Evolutionary conservation across 805 yeast species (phyloP).

Genomic region (Lachancea cidri): DNA sequence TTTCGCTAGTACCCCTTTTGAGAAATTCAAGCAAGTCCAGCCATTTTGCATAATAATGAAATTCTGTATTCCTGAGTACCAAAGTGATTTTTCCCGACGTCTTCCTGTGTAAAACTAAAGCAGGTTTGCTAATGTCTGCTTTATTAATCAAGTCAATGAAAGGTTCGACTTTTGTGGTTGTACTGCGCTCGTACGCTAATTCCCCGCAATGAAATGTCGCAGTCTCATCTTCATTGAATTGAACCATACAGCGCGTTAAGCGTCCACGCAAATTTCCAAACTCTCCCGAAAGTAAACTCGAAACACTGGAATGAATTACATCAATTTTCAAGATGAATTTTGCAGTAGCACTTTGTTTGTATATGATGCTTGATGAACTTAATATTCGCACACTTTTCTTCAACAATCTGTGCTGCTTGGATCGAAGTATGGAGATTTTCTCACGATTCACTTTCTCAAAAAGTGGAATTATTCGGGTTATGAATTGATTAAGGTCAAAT

Average conservation of each 20-base stretch:
- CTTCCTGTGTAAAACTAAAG: constrained; percentile 37
- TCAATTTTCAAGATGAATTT: constrained; percentile 14
- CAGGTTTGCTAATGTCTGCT: constrained; percentile 36
- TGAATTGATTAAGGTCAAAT: neutral
- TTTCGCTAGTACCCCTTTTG: neutral
- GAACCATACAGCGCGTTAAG: constrained; percentile 10
- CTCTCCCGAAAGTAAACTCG: constrained; percentile 7
- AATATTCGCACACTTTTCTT: constrained; percentile 26
- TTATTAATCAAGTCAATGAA: constrained; percentile 33
- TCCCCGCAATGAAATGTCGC: constrained; percentile 17
- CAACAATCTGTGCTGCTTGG: constrained; percentile 9
- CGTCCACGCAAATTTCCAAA: constrained; percentile 19
- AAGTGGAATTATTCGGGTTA: neutral
- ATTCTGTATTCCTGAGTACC: constrained; percentile 41
- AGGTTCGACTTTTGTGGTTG: constrained; percentile 19
- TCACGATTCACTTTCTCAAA: neutral
- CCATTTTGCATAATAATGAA: constrained; percentile 63
- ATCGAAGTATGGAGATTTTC: constrained; percentile 2
- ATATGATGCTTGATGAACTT: constrained; percentile 22
- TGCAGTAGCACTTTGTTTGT: constrained; percentile 18
- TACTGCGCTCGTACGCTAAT: constrained; percentile 10
- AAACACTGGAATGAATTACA: constrained; percentile 10
- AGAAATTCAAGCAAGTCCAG: constrained; percentile 24
- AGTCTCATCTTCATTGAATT: constrained; percentile 12
- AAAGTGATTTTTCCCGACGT: constrained; percentile 37